phyloP scores from a whole-genome alignment of 2,329 filamentous ascomycete genomes.

The Paraphaeosphaeria minitans region DNA sequence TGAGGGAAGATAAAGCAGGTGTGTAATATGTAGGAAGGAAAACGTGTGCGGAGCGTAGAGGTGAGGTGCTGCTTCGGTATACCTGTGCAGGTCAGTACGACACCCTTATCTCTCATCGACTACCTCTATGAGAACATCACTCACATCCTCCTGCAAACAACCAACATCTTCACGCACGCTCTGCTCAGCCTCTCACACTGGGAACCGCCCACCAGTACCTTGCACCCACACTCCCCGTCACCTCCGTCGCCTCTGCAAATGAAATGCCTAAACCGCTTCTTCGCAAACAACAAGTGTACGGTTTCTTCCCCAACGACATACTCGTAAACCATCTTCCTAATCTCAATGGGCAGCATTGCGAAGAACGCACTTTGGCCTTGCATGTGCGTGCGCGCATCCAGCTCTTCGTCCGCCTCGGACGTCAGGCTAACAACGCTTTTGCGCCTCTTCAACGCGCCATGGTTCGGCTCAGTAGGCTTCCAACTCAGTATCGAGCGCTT shows the following conservation, averaged over 20 bases:
- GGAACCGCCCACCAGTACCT: conserved; percentile 34
- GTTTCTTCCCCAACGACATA: conserved; percentile 35
- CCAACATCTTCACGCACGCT: conserved; percentile 23
- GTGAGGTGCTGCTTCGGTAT: conserved; percentile 36
- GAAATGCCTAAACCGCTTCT: conserved; percentile 40
- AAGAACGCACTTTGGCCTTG: conserved; percentile 40
- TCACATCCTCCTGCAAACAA: conserved; percentile 38
- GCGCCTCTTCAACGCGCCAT: conserved; percentile 10
- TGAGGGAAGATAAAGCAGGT: conserved; percentile 40
- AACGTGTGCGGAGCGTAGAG: conserved; percentile 40
- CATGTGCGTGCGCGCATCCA: conserved; percentile 33
- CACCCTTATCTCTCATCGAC: neutral
- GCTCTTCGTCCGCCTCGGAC: conserved; percentile 24
- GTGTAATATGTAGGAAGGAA: conserved; percentile 40
- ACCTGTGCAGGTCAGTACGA: conserved; percentile 23
- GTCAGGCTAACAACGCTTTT: conserved; percentile 22
- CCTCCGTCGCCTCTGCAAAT: conserved; percentile 26
- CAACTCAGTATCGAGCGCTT: conserved; percentile 5
- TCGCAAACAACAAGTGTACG: conserved; percentile 38
- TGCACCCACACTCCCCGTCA: conserved; percentile 31
- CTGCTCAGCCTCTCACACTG: conserved; percentile 20
- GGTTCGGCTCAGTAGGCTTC: conserved; percentile 6
- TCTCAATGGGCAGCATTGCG: conserved; percentile 36
- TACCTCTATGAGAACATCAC: conserved; percentile 9
- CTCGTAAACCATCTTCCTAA: conserved; percentile 39